Evolutionary conservation across 768 basidiomycete species (phyloP).

Genomic region (Dioszegia hungarica): DNA sequence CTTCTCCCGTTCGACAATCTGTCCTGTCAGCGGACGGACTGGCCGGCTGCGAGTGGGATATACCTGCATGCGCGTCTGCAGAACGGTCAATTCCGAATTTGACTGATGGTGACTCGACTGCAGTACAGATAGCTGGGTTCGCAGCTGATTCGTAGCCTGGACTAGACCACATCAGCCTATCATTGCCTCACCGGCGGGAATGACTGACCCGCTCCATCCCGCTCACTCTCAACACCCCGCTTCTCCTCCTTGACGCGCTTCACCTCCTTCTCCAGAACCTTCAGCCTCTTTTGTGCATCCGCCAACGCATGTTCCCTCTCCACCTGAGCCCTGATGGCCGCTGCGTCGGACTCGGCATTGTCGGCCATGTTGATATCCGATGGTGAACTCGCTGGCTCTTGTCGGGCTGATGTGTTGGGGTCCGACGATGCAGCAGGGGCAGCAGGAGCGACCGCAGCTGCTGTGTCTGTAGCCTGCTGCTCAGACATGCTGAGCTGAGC

Average conservation of each 20-base stretch:
- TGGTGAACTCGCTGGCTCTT: not conserved
- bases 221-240: conserved; percentile 54
- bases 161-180: conserved; percentile 8
- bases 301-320: conserved; percentile 40
- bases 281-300: conserved; percentile 31
- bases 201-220: conserved; percentile 52
- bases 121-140: conserved; percentile 28
- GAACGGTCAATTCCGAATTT: conserved; percentile 57
- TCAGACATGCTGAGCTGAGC: not conserved
- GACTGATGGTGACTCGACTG: conserved; percentile 41
- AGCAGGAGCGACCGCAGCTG: not conserved
- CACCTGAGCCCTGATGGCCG: conserved; percentile 34
- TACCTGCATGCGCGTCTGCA: conserved; percentile 60
- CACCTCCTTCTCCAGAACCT: conserved; percentile 53
- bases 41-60: conserved; percentile 60
- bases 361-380: too few relatives aligned
- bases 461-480: not conserved
- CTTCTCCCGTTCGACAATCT: conserved; percentile 83
- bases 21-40: not conserved
- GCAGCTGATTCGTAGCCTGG: conserved; percentile 27
- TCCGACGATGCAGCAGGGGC: not conserved
- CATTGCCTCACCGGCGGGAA: conserved; percentile 33
- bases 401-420: not conserved
- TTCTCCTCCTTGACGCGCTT: conserved; percentile 63
- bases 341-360: not conserved